Percentiles rank a stretch among this genome's conserved stretches.
phyloP scores from a whole-genome alignment of 768 basidiomycete species.

The Leccinum variicolor region DNA sequence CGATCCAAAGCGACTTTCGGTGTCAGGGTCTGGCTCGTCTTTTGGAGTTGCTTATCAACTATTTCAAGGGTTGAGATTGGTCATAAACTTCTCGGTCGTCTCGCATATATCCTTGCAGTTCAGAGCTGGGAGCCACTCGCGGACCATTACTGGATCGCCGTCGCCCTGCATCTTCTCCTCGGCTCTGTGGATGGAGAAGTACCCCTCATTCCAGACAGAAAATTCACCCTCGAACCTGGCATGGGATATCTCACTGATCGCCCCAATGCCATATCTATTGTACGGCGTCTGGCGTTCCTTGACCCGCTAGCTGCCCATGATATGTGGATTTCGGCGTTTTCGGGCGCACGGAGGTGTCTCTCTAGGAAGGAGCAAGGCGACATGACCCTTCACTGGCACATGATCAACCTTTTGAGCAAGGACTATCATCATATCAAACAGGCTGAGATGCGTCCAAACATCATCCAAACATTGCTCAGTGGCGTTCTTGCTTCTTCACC shows the following conservation, averaged over 20 bases:
- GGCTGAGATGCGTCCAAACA: slow-evolving; percentile 84
- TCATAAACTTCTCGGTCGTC: slow-evolving; percentile 90
- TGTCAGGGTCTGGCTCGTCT: slow-evolving; percentile 92
- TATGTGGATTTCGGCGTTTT: slow-evolving; percentile 86
- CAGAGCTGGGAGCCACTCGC: slow-evolving; percentile 94
- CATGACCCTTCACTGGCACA: slow-evolving; percentile 81
- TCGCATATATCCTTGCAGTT: slow-evolving; percentile 88
- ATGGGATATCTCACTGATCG: slow-evolving; percentile 39
- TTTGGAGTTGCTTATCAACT: slow-evolving; percentile 91
- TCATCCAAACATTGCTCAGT: slow-evolving; percentile 85
- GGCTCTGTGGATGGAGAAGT: slow-evolving; percentile 55
- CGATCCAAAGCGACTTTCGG: slow-evolving; percentile 90
- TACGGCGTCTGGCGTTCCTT: slow-evolving; percentile 76
- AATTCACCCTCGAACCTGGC: slow-evolving; percentile 32
- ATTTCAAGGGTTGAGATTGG: slow-evolving; percentile 99
- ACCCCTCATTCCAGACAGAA: slow-evolving; percentile 40
- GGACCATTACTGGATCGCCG: slow-evolving; percentile 91
- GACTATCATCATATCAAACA: slow-evolving; percentile 93
- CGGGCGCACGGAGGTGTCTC: slow-evolving; percentile 81
- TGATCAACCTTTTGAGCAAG: slow-evolving; percentile 86
- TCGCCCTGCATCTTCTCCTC: slow-evolving; percentile 86
- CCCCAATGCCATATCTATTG: slow-evolving; percentile 48
- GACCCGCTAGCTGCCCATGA: slow-evolving; percentile 76
- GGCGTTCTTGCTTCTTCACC: slow-evolving; percentile 83
- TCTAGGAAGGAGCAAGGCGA: slow-evolving; percentile 86